phyloP scores from a whole-genome alignment of 257 asterid species.

The Forsythia viridissima region DNA sequence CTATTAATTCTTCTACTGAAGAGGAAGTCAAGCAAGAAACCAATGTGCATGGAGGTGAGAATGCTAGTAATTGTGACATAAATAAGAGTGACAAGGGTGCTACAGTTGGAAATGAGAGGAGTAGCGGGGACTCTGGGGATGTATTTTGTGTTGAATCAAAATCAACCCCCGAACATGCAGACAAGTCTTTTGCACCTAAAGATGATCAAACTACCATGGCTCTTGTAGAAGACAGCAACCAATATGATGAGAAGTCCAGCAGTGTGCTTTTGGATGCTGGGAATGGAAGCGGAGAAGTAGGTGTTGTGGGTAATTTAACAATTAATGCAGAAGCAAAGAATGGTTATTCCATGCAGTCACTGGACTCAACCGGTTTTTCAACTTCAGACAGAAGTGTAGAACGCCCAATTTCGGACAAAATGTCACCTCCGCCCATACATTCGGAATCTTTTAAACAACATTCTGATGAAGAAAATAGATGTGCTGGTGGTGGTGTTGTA shows the following conservation, averaged over 20 bases:
- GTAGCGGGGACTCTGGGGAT: constrained; percentile 26
- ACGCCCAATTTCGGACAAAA: constrained; percentile 12
- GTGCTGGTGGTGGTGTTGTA: constrained; percentile 3
- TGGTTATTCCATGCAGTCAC: constrained; percentile 21
- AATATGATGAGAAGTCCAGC: constrained; percentile 26
- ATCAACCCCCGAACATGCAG: constrained; percentile 15
- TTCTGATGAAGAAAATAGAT: constrained; percentile 16
- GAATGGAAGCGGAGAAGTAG: constrained; percentile 32
- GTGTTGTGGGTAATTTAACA: constrained; percentile 10
- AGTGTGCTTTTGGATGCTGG: constrained; percentile 22
- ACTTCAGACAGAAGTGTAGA: constrained; percentile 23
- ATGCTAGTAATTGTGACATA: constrained; percentile 20
- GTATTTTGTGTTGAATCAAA: constrained; percentile 22
- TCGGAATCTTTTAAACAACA: constrained; percentile 18
- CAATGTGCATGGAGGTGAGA: constrained; percentile 18
- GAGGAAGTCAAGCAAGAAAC: constrained; percentile 26
- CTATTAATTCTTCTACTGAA: constrained; percentile 20
- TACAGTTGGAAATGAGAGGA: constrained; percentile 20
- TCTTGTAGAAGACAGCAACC: constrained; percentile 30
- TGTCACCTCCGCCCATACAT: constrained; percentile 1
- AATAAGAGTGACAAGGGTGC: constrained; percentile 23
- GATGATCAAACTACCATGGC: constrained; percentile 22
- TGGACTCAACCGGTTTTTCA: constrained; percentile 22
- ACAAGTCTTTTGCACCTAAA: constrained; percentile 20
- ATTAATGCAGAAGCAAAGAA: constrained; percentile 18